These are phyloP conservation scores for Phytopythium helicoides DNA, from an alignment of 352 stramenopile species.

Conservation along the genomic window DNA sequence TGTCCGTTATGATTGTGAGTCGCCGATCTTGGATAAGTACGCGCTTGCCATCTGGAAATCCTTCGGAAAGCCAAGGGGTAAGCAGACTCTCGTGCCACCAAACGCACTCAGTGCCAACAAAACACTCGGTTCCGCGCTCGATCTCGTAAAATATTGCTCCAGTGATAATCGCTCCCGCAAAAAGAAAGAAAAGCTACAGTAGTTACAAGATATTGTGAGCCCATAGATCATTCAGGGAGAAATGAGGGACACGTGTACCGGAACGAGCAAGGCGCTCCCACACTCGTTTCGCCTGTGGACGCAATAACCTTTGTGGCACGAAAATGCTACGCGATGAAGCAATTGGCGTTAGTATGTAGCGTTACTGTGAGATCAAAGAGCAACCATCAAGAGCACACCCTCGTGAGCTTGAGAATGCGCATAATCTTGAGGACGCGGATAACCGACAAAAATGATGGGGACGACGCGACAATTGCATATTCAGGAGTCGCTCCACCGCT, in stretches of 20 bases:
- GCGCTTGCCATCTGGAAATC: slow-evolving; percentile 51
- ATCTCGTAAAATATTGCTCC: slow-evolving; percentile 72
- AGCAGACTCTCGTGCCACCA: slow-evolving; percentile 63
- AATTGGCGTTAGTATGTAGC: background rate
- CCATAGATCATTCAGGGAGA: too few species aligned
- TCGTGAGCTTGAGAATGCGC: slow-evolving; percentile 70
- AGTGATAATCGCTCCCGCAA: slow-evolving; percentile 60
- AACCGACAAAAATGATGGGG: slow-evolving; percentile 61
- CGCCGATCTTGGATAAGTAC: slow-evolving; percentile 60
- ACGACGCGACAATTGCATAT: slow-evolving; percentile 61
- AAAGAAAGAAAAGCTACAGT: slow-evolving; percentile 69
- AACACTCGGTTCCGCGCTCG: slow-evolving; percentile 68
- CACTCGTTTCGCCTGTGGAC: slow-evolving; percentile 47
- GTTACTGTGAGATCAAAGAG: background rate
- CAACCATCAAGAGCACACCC: slow-evolving; percentile 18
- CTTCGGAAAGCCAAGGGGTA: slow-evolving; percentile 30
- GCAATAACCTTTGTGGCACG: slow-evolving; percentile 60
- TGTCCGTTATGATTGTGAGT: slow-evolving; percentile 51
- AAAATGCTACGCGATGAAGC: slow-evolving; percentile 42
- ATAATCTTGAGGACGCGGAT: slow-evolving; percentile 71
- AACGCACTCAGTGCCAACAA: slow-evolving; percentile 44
- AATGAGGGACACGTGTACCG: too few species aligned
- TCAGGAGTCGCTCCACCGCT: slow-evolving; percentile 27
- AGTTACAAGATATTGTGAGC: background rate
- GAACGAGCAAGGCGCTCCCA: slow-evolving; percentile 64